Percentiles rank a stretch among this genome's conserved stretches.
phyloP scores from a whole-genome alignment of 371 early-diverging fungal species.

The Mortierella sp. region DNA sequence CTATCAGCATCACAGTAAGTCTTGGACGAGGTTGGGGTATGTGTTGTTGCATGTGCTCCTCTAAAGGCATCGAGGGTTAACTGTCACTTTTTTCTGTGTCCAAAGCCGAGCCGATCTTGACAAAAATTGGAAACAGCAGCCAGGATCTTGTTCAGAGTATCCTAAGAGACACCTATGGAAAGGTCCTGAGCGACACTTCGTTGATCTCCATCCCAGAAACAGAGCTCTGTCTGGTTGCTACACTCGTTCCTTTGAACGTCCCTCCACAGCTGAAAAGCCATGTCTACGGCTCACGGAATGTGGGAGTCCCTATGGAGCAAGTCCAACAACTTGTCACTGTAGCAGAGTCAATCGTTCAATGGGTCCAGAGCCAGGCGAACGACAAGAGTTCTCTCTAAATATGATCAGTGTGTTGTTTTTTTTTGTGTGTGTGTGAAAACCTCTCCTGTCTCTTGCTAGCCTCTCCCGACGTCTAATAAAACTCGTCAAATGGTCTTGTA shows the following conservation, averaged over 20 bases:
- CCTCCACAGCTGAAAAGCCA: constrained; percentile 66
- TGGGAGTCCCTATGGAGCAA: constrained; percentile 50
- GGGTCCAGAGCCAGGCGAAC: constrained; percentile 32
- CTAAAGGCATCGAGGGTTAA: too few relatives aligned
- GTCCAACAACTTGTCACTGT: constrained; percentile 42
- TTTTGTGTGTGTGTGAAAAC: background rate
- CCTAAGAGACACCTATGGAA: constrained; percentile 39
- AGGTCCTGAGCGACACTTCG: constrained; percentile 30
- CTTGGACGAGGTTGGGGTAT: too few relatives aligned
- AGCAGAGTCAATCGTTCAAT: constrained; percentile 29
- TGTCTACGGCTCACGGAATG: constrained; percentile 42
- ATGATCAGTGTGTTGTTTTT: constrained; percentile 1
- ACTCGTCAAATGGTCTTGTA: constrained; percentile 95
- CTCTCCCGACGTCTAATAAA: too few relatives aligned
- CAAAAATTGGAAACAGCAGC: constrained; percentile 40
- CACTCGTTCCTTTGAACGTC: constrained; percentile 60
- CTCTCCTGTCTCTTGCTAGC: too few relatives aligned
- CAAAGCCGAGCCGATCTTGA: constrained; percentile 40
- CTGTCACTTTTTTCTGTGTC: background rate
- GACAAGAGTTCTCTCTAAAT: constrained; percentile 42
- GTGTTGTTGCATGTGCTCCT: too few relatives aligned
- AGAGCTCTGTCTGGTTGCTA: constrained; percentile 62
- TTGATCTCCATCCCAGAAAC: constrained; percentile 47
- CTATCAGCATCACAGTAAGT: constrained; percentile 44
- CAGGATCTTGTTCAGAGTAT: constrained; percentile 41